Evolutionary conservation across 306 rosid genomes (phyloP).

Genomic region (Rosa rugosa): DNA sequence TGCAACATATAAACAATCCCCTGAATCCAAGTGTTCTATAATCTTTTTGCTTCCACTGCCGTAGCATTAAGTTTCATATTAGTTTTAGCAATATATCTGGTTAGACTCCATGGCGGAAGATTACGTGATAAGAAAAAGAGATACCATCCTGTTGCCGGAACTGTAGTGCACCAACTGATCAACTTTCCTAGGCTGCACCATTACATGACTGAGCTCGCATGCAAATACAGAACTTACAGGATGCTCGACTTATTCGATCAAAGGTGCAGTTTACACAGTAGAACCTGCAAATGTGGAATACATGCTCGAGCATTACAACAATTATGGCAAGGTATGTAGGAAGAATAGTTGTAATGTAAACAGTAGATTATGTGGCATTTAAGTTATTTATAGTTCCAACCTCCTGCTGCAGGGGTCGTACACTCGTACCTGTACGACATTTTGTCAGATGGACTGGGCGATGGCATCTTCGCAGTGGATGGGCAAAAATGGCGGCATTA

Average conservation of each 20-base stretch:
- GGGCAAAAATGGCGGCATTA: slow-evolving; percentile 26
- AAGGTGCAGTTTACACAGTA: slow-evolving; percentile 17
- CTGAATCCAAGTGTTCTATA: no score
- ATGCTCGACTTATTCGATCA: slow-evolving; percentile 20
- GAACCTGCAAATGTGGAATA: slow-evolving; percentile 32
- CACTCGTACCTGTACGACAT: neutral
- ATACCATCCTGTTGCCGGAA: slow-evolving; percentile 27
- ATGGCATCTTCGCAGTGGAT: slow-evolving; percentile 17
- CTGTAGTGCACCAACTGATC: slow-evolving; percentile 13
- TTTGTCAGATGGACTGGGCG: slow-evolving; percentile 9
- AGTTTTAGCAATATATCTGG: neutral
- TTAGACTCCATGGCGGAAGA: neutral
- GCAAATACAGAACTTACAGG: slow-evolving; percentile 17
- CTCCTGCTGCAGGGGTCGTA: slow-evolving; percentile 15
- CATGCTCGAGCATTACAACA: no score
- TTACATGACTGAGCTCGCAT: slow-evolving; percentile 24
- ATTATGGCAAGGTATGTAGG: slow-evolving; percentile 24
- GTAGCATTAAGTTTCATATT: neutral
- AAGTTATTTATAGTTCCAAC: neutral
- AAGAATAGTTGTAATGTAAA: neutral
- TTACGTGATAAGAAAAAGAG: neutral
- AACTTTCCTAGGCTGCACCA: slow-evolving; percentile 15
- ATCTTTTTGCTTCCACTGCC: neutral
- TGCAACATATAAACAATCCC: no score
- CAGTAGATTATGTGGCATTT: neutral